A percentile compares a stretch with the other conserved stretches of the same genome.
Evolutionary conservation across 2,329 filamentous ascomycete species (phyloP).

Genomic region (Passalora sequoiae): DNA sequence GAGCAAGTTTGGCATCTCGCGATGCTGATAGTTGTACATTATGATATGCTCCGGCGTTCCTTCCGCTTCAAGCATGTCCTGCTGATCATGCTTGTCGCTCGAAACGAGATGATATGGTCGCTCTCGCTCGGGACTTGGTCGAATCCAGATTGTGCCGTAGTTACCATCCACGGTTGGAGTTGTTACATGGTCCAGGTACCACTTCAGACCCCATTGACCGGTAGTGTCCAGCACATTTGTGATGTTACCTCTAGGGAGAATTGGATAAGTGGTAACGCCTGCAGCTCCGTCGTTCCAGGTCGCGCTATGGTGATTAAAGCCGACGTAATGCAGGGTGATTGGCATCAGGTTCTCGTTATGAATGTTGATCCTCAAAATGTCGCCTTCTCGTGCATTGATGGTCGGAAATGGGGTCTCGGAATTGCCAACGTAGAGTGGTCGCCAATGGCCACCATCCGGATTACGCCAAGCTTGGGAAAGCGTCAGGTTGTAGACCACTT

Average conservation of each 20-base stretch:
- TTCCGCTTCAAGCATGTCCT: constrained; percentile 21
- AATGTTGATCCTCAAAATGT: constrained; percentile 17
- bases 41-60: constrained; percentile 11
- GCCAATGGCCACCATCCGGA: constrained; percentile 20
- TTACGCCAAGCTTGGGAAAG: constrained; percentile 17
- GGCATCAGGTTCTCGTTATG: constrained; percentile 16
- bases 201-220: constrained; percentile 20
- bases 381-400: constrained; percentile 17
- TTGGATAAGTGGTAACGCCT: constrained; percentile 16
- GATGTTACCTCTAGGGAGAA: constrained; percentile 19
- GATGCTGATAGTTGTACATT: constrained; percentile 21
- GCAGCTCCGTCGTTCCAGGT: constrained; percentile 21
- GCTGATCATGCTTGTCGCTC: constrained; percentile 11
- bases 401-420: constrained; percentile 17
- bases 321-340: constrained; percentile 13
- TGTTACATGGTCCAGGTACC: constrained; percentile 19
- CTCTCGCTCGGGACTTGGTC: constrained; percentile 13
- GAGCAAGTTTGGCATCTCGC: constrained; percentile 16
- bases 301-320: constrained; percentile 9
- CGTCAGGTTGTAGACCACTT: constrained; percentile 14
- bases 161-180: constrained; percentile 20
- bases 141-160: constrained; percentile 20
- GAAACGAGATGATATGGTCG: constrained; percentile 18
- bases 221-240: constrained; percentile 18
- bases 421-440: constrained; percentile 19